These are phyloP conservation scores for Wickerhamiella nectarea DNA, from an alignment of 805 yeast species.

Conservation along the genomic window DNA sequence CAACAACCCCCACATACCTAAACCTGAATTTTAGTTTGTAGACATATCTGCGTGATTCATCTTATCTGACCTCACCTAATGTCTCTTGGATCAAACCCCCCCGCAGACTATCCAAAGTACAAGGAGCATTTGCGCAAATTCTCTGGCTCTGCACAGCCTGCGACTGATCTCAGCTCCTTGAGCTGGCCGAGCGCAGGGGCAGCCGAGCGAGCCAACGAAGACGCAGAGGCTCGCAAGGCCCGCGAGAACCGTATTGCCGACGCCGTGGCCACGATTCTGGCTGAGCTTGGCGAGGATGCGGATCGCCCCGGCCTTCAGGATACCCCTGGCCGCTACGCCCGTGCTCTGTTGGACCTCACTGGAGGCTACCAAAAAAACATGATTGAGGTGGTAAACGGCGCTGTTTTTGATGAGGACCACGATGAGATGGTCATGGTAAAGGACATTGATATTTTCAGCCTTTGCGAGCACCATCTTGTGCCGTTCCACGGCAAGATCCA, in stretches of 20 bases:
- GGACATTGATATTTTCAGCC: constrained; percentile 80
- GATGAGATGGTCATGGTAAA: constrained; percentile 98
- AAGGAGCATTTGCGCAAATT: constrained; percentile 19
- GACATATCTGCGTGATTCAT: background rate
- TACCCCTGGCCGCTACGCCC: constrained; percentile 92
- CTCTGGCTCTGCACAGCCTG: constrained; percentile 18
- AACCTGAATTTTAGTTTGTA: too few relatives aligned
- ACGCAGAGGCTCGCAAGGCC: constrained; percentile 46
- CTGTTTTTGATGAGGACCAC: constrained; percentile 95
- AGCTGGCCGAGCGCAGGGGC: constrained; percentile 94
- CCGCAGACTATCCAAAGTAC: constrained; percentile 21
- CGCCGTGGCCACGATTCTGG: constrained; percentile 60
- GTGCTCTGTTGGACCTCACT: constrained; percentile 91
- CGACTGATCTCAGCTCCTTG: constrained; percentile 63
- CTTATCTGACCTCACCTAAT: background rate
- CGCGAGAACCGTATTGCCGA: constrained; percentile 67
- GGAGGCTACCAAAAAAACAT: constrained; percentile 94
- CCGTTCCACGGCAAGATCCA: constrained; percentile 96
- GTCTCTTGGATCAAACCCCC: constrained; percentile 14
- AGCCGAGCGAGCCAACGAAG: constrained; percentile 54
- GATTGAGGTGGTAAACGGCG: constrained; percentile 80
- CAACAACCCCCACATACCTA: too few relatives aligned
- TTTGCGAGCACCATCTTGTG: constrained; percentile 96
- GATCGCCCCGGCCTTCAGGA: constrained; percentile 78
- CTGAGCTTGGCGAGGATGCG: constrained; percentile 85